These are phyloP conservation scores for Hymenoscyphus occultus DNA, from an alignment of 2,329 filamentous ascomycete species.

Conservation along the genomic window DNA sequence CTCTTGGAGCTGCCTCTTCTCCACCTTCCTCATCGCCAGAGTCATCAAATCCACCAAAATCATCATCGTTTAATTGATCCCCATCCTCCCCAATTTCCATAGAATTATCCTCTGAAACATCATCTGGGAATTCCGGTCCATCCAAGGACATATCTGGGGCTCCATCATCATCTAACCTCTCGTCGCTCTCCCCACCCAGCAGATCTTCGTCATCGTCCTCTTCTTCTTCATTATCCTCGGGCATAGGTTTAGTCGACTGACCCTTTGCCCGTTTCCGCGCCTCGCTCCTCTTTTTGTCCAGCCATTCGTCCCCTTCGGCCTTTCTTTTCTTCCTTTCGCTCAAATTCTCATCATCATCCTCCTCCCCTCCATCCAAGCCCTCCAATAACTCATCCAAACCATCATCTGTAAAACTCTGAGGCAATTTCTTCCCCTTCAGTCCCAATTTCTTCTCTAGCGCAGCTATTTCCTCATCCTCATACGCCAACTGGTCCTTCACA, in stretches of 20 bases:
- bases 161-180: conserved; percentile 34
- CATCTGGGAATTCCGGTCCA: conserved; percentile 34
- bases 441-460: conserved; percentile 85
- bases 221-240: conserved; percentile 20
- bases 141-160: conserved; percentile 33
- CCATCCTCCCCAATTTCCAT: conserved; percentile 13
- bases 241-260: background rate
- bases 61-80: conserved; percentile 35
- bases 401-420: conserved; percentile 74
- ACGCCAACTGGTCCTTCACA: conserved; percentile 63
- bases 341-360: conserved; percentile 39
- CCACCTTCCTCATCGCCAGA: conserved; percentile 39
- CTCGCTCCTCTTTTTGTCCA: conserved; percentile 55
- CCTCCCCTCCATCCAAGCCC: conserved; percentile 56
- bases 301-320: conserved; percentile 57
- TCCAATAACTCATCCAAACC: conserved; percentile 77
- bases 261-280: conserved; percentile 28
- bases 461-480: conserved; percentile 87
- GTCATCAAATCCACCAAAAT: conserved; percentile 37
- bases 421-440: conserved; percentile 66
- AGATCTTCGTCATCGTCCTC: conserved; percentile 20
- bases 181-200: conserved; percentile 29
- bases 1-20: conserved; percentile 40
- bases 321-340: conserved; percentile 55
- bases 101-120: conserved; percentile 28